phyloP scores from a whole-genome alignment of 805 yeast species.

The Kregervanrija pseudodelftensis region DNA sequence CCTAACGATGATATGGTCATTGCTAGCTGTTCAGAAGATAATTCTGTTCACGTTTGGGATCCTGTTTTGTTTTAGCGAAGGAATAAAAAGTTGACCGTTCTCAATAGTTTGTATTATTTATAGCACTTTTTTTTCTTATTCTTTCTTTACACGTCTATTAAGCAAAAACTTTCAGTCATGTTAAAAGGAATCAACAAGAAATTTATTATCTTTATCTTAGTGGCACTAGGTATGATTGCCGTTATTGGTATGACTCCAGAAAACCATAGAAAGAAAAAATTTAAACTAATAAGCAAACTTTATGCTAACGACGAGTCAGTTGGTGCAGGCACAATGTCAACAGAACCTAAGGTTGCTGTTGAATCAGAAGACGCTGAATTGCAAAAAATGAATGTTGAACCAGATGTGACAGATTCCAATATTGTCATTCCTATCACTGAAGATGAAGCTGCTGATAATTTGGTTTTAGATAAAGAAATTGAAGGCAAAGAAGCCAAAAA shows the following conservation, averaged over 20 bases:
- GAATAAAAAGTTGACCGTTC: too few relatives aligned
- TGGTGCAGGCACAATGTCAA: neutral
- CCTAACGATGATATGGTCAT: slow-evolving; percentile 61
- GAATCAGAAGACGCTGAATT: slow-evolving; percentile 1
- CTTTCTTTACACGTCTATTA: too few relatives aligned
- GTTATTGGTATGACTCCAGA: slow-evolving; percentile 9
- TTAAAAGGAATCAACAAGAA: slow-evolving; percentile 2
- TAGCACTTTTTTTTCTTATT: too few relatives aligned
- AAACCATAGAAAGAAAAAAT: neutral
- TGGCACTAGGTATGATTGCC: slow-evolving; percentile 6
- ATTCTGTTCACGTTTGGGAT: slow-evolving; percentile 81
- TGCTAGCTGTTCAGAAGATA: slow-evolving; percentile 77
- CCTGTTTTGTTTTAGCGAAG: slow-evolving; percentile 31
- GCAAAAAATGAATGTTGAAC: slow-evolving; percentile 5
- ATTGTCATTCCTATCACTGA: too few relatives aligned
- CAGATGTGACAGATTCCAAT: neutral
- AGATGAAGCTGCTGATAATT: neutral
- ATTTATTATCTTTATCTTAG: slow-evolving; percentile 2
- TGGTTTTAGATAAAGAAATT: neutral
- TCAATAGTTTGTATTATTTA: too few relatives aligned
- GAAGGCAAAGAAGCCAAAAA: slow-evolving; percentile 2
- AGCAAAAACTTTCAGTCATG: neutral
- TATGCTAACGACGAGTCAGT: neutral
- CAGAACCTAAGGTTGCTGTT: neutral
- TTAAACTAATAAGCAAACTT: slow-evolving; percentile 3